Evolutionary conservation across 495 filamentous ascomycete genomes (phyloP).

Genomic region (Aspergillus biplanus): DNA sequence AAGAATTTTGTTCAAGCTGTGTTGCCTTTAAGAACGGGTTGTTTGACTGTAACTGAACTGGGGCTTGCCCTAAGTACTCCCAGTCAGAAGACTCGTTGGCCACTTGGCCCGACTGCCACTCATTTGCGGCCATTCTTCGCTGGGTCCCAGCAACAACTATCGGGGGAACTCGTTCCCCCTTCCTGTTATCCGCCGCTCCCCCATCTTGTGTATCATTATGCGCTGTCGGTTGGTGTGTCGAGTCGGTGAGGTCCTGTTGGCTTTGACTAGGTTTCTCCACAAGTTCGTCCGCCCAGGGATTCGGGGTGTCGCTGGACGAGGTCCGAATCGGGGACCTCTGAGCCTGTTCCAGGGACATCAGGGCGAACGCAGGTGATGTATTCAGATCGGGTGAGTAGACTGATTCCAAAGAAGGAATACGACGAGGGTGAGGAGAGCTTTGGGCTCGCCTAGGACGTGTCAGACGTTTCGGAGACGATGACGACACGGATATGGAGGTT

Average conservation of each 20-base stretch:
- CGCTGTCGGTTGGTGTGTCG: conserved; percentile 1
- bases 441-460: conserved; percentile 33
- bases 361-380: conserved; percentile 47
- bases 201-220: conserved; percentile 17
- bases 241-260: conserved; percentile 5
- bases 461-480: conserved; percentile 35
- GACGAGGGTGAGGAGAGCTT: conserved; percentile 34
- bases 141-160: conserved; percentile 34
- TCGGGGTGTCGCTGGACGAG: conserved; percentile 33
- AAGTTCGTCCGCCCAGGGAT: conserved; percentile 41
- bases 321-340: conserved; percentile 46
- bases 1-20: conserved; percentile 28
- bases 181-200: conserved; percentile 16
- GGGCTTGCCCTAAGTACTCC: conserved; percentile 28
- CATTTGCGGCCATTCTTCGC: conserved; percentile 30
- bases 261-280: conserved; percentile 29
- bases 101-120: conserved; percentile 25
- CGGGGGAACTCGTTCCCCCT: conserved; percentile 27
- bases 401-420: conserved; percentile 39
- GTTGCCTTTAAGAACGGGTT: conserved; percentile 48
- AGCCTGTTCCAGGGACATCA: conserved; percentile 50
- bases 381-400: conserved; percentile 49
- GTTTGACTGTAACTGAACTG: conserved; percentile 46
- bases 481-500: conserved; percentile 36
- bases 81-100: conserved; percentile 22